phyloP scores from a whole-genome alignment of 257 asterid genomes.

The Salvia hispanica region DNA sequence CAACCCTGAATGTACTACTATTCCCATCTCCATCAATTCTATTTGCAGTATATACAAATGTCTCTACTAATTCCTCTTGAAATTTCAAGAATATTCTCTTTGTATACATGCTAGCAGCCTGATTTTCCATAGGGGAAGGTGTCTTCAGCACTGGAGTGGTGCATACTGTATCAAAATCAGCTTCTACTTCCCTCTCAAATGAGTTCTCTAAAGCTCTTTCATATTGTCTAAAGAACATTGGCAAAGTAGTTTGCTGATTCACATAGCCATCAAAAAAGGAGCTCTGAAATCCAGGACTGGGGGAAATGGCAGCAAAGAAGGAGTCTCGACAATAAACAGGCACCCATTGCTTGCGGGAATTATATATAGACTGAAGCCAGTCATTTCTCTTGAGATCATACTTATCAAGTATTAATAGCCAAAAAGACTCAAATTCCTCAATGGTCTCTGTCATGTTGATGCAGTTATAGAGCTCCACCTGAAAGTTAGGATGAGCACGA shows the following conservation, averaged over 20 bases:
- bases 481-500: conserved; percentile 67
- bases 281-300: conserved; percentile 57
- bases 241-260: conserved; percentile 70
- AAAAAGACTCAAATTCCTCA: conserved; percentile 80
- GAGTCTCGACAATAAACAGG: conserved; percentile 85
- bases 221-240: conserved; percentile 73
- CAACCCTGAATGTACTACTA: conserved; percentile 78
- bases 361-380: conserved; percentile 84
- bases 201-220: conserved; percentile 76
- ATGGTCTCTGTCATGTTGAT: conserved; percentile 74
- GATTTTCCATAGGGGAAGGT: conserved; percentile 96
- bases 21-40: conserved; percentile 70
- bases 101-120: conserved; percentile 76
- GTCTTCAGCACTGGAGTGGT: conserved; percentile 77
- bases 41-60: conserved; percentile 91
- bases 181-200: conserved; percentile 66
- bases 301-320: conserved; percentile 65
- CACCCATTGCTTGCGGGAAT: conserved; percentile 77
- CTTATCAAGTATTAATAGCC: conserved; percentile 71
- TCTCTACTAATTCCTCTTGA: conserved; percentile 92
- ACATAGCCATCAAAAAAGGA: conserved; percentile 83
- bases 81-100: conserved; percentile 72
- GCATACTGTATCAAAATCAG: conserved; percentile 74
- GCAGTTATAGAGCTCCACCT: conserved; percentile 78
- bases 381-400: conserved; percentile 73